Percentiles rank a stretch among this genome's conserved stretches.
Evolutionary conservation across 2,329 filamentous ascomycete genomes (phyloP).

Genomic region (Herpotrichia juniperi): DNA sequence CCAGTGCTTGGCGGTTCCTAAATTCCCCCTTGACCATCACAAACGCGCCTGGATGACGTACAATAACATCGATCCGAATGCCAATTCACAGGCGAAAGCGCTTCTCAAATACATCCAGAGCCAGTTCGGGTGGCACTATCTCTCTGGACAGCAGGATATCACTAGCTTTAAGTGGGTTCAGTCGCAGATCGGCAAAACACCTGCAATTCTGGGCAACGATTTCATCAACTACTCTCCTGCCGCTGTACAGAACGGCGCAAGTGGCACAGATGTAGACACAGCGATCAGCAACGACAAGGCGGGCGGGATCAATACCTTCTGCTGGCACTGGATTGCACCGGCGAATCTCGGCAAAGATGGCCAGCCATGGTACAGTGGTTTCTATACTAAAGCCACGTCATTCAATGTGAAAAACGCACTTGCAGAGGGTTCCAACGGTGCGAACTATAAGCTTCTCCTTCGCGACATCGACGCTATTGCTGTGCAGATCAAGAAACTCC

Average conservation of each 20-base stretch:
- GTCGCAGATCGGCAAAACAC: conserved; percentile 2
- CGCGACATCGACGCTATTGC: conserved; percentile 1
- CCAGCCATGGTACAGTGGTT: conserved; percentile 5
- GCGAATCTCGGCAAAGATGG: conserved; percentile 2
- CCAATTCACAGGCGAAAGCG: background rate
- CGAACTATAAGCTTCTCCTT: conserved; percentile 1
- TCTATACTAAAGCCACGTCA: conserved; percentile 3
- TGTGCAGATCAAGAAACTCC: background rate
- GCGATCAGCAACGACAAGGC: conserved; percentile 2
- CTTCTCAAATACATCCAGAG: conserved; percentile 1
- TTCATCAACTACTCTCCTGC: conserved; percentile 2
- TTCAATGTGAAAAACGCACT: conserved; percentile 1
- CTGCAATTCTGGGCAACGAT: conserved; percentile 1
- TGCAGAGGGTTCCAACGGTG: background rate
- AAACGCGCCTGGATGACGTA: background rate
- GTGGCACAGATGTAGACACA: conserved; percentile 2
- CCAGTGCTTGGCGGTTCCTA: background rate
- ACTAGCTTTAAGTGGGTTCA: conserved; percentile 1
- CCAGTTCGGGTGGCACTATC: conserved; percentile 2
- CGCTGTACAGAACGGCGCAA: background rate
- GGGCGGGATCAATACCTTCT: conserved; percentile 1
- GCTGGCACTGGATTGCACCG: conserved; percentile 4
- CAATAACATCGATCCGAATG: background rate
- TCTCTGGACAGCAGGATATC: background rate
- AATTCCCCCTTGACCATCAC: background rate